These are phyloP conservation scores for Lentinula novae-zelandiae DNA, from an alignment of 1,284 basidiomycete species.

Conservation along the genomic window DNA sequence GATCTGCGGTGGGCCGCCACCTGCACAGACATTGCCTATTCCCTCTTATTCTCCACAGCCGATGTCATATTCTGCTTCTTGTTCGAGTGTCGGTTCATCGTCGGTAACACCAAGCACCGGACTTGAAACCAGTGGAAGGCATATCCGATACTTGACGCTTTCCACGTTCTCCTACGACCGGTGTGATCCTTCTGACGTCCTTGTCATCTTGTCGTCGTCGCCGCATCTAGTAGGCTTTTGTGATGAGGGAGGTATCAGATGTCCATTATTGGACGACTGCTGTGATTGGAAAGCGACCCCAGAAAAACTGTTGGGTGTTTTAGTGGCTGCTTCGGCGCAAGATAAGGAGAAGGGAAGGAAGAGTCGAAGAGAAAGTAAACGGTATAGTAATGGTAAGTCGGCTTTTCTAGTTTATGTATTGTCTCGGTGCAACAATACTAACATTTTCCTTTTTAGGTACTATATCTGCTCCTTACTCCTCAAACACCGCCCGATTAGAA, in stretches of 20 bases:
- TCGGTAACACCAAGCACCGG: not conserved
- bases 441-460: not conserved
- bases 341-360: not conserved
- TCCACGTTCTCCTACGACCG: constrained; percentile 64
- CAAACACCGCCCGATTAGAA: constrained; percentile 37
- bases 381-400: not conserved
- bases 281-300: constrained; percentile 45
- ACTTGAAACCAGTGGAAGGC: constrained; percentile 32
- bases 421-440: constrained; percentile 32
- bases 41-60: constrained; percentile 20
- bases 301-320: constrained; percentile 53
- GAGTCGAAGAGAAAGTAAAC: constrained; percentile 4
- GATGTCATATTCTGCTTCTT: constrained; percentile 25
- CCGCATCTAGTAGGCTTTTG: constrained; percentile 56
- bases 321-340: constrained; percentile 15
- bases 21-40: not conserved
- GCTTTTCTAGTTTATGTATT: not conserved
- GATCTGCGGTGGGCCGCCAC: constrained; percentile 8
- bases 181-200: constrained; percentile 61
- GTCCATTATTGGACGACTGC: constrained; percentile 40
- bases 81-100: not conserved
- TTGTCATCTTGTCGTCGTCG: constrained; percentile 61
- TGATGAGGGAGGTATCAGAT: constrained; percentile 60
- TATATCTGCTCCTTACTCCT: constrained; percentile 17
- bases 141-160: constrained; percentile 62